Evolutionary conservation across 331 rosid genomes (phyloP).

Genomic region (Quercus tomentella): DNA sequence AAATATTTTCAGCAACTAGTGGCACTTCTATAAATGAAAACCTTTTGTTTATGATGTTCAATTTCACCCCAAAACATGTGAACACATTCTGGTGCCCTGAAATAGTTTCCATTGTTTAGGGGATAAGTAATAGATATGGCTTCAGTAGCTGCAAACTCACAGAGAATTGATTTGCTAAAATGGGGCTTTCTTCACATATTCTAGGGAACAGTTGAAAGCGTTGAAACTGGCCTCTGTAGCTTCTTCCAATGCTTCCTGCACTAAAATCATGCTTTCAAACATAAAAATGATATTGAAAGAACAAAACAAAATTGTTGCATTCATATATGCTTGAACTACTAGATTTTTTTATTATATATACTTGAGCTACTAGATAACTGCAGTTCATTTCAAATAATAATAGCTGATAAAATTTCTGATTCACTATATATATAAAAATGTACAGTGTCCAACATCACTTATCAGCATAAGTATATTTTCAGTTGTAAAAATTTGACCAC

Average conservation of each 20-base stretch:
- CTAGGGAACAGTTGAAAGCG: constrained; percentile 20
- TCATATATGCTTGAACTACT: background rate
- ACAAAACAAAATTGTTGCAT: background rate
- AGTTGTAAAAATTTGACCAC: background rate
- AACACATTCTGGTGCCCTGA: background rate
- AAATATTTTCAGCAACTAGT: background rate
- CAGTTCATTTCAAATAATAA: background rate
- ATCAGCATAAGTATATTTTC: background rate
- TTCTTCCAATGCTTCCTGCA: constrained; percentile 33
- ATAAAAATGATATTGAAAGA: background rate
- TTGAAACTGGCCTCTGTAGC: constrained; percentile 31
- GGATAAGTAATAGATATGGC: background rate
- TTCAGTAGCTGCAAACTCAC: background rate
- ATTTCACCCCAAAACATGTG: background rate
- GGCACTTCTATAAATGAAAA: background rate
- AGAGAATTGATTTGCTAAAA: constrained; percentile 27
- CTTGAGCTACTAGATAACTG: background rate
- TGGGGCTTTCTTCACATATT: constrained; percentile 7
- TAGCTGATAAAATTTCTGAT: background rate
- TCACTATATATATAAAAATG: background rate
- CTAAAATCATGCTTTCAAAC: constrained; percentile 6
- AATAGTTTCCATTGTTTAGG: background rate
- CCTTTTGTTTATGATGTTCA: background rate
- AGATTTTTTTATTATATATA: background rate
- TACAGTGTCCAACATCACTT: background rate